Evolutionary conservation across 306 rosid genomes (phyloP).

Genomic region (Glycine tomentella): DNA sequence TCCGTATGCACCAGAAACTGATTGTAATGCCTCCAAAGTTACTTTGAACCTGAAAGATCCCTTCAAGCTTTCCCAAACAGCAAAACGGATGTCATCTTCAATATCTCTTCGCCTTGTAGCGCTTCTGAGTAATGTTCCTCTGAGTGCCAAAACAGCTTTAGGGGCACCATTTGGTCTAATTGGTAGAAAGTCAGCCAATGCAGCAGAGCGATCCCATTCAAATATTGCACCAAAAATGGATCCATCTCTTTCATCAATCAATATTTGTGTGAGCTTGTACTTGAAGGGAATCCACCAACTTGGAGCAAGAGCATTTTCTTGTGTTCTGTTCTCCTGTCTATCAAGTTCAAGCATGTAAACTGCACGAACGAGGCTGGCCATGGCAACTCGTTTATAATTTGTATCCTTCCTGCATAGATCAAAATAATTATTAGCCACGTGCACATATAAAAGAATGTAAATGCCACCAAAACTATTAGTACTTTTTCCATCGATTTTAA

Average conservation of each 20-base stretch:
- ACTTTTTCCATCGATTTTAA: too few relatives aligned
- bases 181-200: conserved; percentile 62
- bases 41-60: conserved; percentile 76
- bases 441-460: too few relatives aligned
- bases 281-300: conserved; percentile 72
- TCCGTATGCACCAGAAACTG: conserved; percentile 64
- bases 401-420: conserved; percentile 66
- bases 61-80: conserved; percentile 87
- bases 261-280: conserved; percentile 64
- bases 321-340: conserved; percentile 75
- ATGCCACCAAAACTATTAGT: too few relatives aligned
- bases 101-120: conserved; percentile 75
- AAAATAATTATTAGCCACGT: neutral
- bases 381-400: conserved; percentile 70
- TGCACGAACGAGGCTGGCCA: conserved; percentile 84
- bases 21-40: conserved; percentile 64
- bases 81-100: conserved; percentile 82
- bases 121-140: conserved; percentile 85
- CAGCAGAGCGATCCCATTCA: conserved; percentile 86
- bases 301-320: conserved; percentile 71
- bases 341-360: conserved; percentile 85
- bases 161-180: conserved; percentile 86
- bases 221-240: conserved; percentile 89
- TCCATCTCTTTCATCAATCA: conserved; percentile 87
- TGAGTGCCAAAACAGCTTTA: conserved; percentile 74